Conservation (phyloP, 176 grass and related monocot species). For the Oryza officinalis region DNA sequence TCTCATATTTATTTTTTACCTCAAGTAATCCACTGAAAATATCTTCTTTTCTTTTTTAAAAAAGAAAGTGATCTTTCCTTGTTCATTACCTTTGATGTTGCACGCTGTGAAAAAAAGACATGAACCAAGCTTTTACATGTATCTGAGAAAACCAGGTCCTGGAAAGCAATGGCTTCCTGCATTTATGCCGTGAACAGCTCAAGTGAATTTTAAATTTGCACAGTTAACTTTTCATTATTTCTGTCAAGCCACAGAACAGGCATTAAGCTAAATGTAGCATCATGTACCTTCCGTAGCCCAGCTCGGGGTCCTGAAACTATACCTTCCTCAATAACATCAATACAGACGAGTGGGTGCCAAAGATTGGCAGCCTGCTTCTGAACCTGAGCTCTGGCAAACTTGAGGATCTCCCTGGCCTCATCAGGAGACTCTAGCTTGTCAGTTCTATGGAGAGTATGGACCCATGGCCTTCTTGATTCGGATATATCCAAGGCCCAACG, state of each 20-base stretch:
- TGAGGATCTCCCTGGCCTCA: constrained; percentile 85
- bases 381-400: constrained; percentile 78
- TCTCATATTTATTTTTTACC: no score
- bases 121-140: constrained; percentile 90
- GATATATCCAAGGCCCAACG: constrained; percentile 83
- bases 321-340: no score
- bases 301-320: no score
- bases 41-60: no score
- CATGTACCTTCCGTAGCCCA: constrained; percentile 18
- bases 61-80: no score
- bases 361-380: constrained; percentile 79
- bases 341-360: constrained; percentile 67
- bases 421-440: constrained; percentile 81
- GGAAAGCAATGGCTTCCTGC: constrained; percentile 80
- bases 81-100: constrained; percentile 70
- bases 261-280: constrained; percentile 10
- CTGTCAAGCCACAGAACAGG: neutral
- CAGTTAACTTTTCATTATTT: neutral
- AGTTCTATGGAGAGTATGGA: constrained; percentile 80
- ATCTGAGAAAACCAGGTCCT: constrained; percentile 73
- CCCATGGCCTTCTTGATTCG: constrained; percentile 73
- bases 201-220: constrained; percentile 16
- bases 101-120: constrained; percentile 79
- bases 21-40: no score
- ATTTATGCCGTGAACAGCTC: constrained; percentile 8